Evolutionary conservation across 2,329 filamentous ascomycete genomes (phyloP), one percentile per base, ranked within the genome.

Genomic region (Verticillium klebahnii): DNA sequence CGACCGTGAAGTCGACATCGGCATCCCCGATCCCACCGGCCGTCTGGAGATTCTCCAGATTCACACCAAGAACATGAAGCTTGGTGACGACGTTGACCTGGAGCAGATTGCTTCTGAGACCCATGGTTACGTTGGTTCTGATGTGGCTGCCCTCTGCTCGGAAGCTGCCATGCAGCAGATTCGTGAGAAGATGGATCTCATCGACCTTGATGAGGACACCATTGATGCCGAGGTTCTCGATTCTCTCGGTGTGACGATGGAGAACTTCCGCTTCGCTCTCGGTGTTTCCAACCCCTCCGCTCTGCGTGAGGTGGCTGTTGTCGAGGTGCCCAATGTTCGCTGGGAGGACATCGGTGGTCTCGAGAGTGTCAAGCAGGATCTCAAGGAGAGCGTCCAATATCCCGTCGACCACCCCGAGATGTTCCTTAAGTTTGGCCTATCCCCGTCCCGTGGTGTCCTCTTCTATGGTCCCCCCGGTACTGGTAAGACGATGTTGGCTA

Each of bases 31-130:
- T 81, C 95, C 95, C 59, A 98, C 94, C 71, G 95, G 95, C 67
- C 95, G 95, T 85, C 90, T 99, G 40, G 95, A 99, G 85, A 98
- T 99, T 73, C 89, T 99, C 64, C 92, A 96, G 79, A 99, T 99
- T 69, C 95, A 99, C 86, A 99, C 95, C 78, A 99, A 99, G 90
- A 99, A 99, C 87, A 99, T 99, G 95, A 99, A 99, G 85, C 87
- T 99, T 65, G 93, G 80, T 63, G 95, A 98, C 62, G 95, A 98
- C 70, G 95, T 99, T 65, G 95, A 99, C 72, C 87, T 99, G 55
- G 94, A 97, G 83, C 89, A 93, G 72, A 97, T 99, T 72, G 95
- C 95, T 60, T 88, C 95, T 34, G 95, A 99, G 83, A 99, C 95
- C 56, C 95, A 99, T 82, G 95, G 95, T 81, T 99, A 98, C 72